These are phyloP conservation scores for Tremellales sp. DNA, from an alignment of 1,284 basidiomycete species.

Conservation along the genomic window DNA sequence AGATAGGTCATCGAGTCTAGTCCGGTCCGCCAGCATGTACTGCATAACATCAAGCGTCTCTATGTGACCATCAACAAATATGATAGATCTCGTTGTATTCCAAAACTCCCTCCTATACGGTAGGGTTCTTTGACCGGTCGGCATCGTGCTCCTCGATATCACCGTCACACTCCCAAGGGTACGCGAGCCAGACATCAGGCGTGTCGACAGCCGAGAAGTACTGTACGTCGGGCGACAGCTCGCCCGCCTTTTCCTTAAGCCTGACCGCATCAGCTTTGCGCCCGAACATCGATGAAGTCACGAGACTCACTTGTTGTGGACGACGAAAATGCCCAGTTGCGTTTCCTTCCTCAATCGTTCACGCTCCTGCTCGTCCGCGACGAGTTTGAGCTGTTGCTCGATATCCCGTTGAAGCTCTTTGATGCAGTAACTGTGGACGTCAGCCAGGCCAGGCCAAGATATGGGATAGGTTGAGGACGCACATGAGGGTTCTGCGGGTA, in stretches of 20 bases:
- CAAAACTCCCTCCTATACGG: conserved; percentile 6
- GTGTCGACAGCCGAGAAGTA: conserved; percentile 50
- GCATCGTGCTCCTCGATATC: conserved; percentile 45
- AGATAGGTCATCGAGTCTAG: no score
- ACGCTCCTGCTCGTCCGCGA: conserved; percentile 64
- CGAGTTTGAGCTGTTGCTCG: conserved; percentile 60
- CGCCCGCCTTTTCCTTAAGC: conserved; percentile 73
- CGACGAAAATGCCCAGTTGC: conserved; percentile 84
- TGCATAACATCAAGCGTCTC: no score
- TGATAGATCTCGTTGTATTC: no score
- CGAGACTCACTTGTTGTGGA: conserved; percentile 72
- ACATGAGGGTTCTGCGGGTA: conserved; percentile 83
- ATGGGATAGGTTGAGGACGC: conserved; percentile 31
- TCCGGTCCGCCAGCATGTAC: no score
- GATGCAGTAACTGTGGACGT: conserved; percentile 72
- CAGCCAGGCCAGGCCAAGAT: no score
- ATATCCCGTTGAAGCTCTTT: conserved; percentile 82
- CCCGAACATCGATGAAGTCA: not conserved
- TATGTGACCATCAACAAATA: no score
- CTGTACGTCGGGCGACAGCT: conserved; percentile 55
- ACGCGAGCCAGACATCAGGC: conserved; percentile 49
- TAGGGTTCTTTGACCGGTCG: conserved; percentile 32
- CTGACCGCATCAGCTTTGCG: conserved; percentile 15
- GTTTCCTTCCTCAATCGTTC: conserved; percentile 61
- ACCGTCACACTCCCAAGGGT: conserved; percentile 48